A percentile compares a stretch with the other conserved stretches of the same genome.
Conservation (phyloP, 371 early-diverging fungal genomes). For the Mucor plumbeus region DNA sequence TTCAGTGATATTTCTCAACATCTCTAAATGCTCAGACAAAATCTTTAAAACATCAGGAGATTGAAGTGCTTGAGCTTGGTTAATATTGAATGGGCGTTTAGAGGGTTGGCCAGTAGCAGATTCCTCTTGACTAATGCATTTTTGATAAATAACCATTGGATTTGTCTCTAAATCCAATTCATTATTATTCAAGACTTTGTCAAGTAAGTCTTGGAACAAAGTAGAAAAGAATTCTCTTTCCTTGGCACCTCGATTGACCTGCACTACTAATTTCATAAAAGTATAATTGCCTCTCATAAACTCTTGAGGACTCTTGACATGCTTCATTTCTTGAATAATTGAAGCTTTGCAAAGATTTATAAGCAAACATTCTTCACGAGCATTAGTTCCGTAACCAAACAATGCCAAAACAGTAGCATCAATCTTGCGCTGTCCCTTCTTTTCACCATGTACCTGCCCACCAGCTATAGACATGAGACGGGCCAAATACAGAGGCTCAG, state of each 20-base stretch:
- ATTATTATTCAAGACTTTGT: constrained; percentile 73
- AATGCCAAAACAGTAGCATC: constrained; percentile 90
- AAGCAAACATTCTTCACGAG: constrained; percentile 96
- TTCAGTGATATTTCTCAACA: constrained; percentile 78
- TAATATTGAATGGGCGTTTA: constrained; percentile 77
- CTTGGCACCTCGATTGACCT: constrained; percentile 94
- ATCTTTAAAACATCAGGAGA: constrained; percentile 84
- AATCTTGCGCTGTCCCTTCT: constrained; percentile 64
- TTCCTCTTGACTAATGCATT: constrained; percentile 89
- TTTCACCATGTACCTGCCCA: constrained; percentile 53
- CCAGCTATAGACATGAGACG: constrained; percentile 86
- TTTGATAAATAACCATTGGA: constrained; percentile 90
- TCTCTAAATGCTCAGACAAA: constrained; percentile 75
- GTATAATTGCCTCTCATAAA: constrained; percentile 94
- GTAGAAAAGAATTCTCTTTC: constrained; percentile 92
- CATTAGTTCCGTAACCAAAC: constrained; percentile 96
- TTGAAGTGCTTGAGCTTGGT: constrained; percentile 80
- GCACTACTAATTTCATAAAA: constrained; percentile 94
- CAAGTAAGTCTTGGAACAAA: constrained; percentile 80
- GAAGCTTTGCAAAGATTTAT: constrained; percentile 93
- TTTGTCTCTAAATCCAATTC: constrained; percentile 91
- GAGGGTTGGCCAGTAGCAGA: constrained; percentile 85
- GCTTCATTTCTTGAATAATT: constrained; percentile 89
- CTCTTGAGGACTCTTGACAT: constrained; percentile 82
- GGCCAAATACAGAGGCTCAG: constrained; percentile 92